phyloP scores from a whole-genome alignment of 352 stramenopile genomes.

The Phytophthora aleatoria region DNA sequence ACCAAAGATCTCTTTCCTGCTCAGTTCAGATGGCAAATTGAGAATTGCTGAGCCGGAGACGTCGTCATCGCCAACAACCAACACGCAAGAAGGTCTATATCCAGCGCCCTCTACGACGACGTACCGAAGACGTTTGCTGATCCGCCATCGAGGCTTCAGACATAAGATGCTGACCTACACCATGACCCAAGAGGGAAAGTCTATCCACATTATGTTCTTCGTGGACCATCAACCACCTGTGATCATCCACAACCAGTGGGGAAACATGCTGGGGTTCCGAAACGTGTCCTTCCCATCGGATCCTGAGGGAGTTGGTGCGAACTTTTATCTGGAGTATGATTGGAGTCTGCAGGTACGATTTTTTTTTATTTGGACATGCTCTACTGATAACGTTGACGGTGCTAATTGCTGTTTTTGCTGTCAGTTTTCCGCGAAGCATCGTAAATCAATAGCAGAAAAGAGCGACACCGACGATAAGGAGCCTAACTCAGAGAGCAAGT shows the following conservation, averaged over 20 bases:
- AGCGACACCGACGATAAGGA: neutral
- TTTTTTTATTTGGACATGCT: neutral
- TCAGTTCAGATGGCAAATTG: constrained; percentile 36
- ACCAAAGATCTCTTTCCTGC: constrained; percentile 41
- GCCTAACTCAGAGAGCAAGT: constrained; percentile 9
- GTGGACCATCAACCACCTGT: constrained; percentile 69
- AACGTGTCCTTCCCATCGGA: constrained; percentile 49
- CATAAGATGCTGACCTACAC: constrained; percentile 81
- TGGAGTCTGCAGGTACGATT: constrained; percentile 48
- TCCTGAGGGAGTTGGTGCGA: constrained; percentile 55
- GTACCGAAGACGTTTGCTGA: constrained; percentile 55
- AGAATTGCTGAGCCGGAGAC: constrained; percentile 23
- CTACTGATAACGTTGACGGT: neutral
- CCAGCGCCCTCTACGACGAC: constrained; percentile 49
- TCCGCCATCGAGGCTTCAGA: constrained; percentile 49
- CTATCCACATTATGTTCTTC: constrained; percentile 71
- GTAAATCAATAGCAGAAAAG: constrained; percentile 8
- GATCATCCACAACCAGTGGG: constrained; percentile 71
- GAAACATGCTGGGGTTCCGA: constrained; percentile 51
- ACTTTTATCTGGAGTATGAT: constrained; percentile 79
- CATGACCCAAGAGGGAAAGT: constrained; percentile 48
- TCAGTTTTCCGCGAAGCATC: constrained; percentile 23
- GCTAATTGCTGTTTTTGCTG: constrained; percentile 4
- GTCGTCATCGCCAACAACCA: constrained; percentile 15
- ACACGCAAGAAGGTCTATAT: constrained; percentile 39